Evolutionary conservation across 169 alveolate genomes (phyloP).

Genomic region (Cryptosporidium sp.): DNA sequence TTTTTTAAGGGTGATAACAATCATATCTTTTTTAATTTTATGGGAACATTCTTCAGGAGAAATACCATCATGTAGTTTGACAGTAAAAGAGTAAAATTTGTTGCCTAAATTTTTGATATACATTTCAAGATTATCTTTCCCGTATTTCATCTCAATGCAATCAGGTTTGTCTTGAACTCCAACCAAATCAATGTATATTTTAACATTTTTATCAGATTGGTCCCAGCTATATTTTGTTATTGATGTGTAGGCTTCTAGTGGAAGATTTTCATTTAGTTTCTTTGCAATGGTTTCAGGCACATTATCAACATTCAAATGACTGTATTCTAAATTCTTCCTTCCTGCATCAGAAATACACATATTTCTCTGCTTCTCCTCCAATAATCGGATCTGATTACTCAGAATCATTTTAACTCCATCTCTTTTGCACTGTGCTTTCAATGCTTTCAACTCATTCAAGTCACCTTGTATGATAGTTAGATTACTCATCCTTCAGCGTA

Average conservation of each 20-base stretch:
- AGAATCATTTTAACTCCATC: constrained; percentile 54
- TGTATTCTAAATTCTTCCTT: constrained; percentile 14
- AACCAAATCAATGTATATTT: constrained; percentile 66
- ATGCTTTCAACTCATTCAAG: constrained; percentile 49
- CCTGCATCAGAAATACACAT: constrained; percentile 50
- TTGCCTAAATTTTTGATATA: constrained; percentile 22
- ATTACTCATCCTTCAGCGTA: constrained; percentile 16
- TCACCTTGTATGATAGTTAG: constrained; percentile 58
- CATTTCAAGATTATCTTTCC: constrained; percentile 38
- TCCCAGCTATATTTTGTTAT: constrained; percentile 79
- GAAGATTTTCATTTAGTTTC: background rate
- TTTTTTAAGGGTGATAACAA: constrained; percentile 38
- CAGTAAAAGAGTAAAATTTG: constrained; percentile 45
- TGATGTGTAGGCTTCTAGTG: constrained; percentile 75
- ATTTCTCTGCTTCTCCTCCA: constrained; percentile 57
- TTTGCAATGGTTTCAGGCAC: background rate
- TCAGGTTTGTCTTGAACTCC: constrained; percentile 50
- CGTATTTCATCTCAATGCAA: constrained; percentile 23
- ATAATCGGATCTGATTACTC: constrained; percentile 24
- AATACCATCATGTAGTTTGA: constrained; percentile 29
- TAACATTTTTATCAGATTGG: constrained; percentile 70
- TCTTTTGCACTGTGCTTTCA: constrained; percentile 51
- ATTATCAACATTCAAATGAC: background rate
- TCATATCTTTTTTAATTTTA: constrained; percentile 57
- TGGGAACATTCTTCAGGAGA: constrained; percentile 12